A percentile compares a stretch with the other conserved stretches of the same genome.
Evolutionary conservation across 176 grass and related monocot genomes (phyloP).

Genomic region (Aegilops speltoides): DNA sequence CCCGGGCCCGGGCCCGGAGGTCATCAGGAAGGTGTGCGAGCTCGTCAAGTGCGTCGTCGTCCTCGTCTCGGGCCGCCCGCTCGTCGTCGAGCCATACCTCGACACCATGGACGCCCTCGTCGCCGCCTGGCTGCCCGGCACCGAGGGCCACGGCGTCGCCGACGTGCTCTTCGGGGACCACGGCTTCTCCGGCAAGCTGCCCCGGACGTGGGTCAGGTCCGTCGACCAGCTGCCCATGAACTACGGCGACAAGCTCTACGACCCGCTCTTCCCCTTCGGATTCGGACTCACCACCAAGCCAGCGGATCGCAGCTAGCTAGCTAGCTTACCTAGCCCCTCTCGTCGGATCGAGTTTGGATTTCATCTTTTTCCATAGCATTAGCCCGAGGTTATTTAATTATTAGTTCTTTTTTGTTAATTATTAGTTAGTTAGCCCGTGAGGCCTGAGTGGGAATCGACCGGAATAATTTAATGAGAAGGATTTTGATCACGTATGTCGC

Average conservation of each 20-base stretch:
- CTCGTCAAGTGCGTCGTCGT: slow-evolving; percentile 62
- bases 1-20: slow-evolving; percentile 29
- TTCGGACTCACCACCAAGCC: slow-evolving; percentile 60
- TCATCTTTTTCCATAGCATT: not conserved
- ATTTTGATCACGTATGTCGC: too few relatives aligned
- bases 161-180: slow-evolving; percentile 79
- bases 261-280: slow-evolving; percentile 68
- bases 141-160: slow-evolving; percentile 68
- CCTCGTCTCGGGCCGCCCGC: slow-evolving; percentile 61
- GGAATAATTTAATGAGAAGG: too few relatives aligned
- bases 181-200: slow-evolving; percentile 66
- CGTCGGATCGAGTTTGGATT: not conserved
- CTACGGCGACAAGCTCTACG: slow-evolving; percentile 56
- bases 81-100: slow-evolving; percentile 64
- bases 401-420: too few relatives aligned
- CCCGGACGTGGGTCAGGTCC: slow-evolving; percentile 76
- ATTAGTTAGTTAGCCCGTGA: too few relatives aligned
- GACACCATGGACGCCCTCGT: slow-evolving; percentile 63
- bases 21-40: slow-evolving; percentile 47
- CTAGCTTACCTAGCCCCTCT: not conserved
- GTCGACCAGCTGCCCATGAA: slow-evolving; percentile 90
- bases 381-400: too few relatives aligned
- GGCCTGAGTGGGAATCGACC: too few relatives aligned
- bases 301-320: not conserved
- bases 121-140: slow-evolving; percentile 74